These are phyloP conservation scores for Lenzites betulinus DNA, from an alignment of 768 basidiomycete genomes.

Conservation along the genomic window DNA sequence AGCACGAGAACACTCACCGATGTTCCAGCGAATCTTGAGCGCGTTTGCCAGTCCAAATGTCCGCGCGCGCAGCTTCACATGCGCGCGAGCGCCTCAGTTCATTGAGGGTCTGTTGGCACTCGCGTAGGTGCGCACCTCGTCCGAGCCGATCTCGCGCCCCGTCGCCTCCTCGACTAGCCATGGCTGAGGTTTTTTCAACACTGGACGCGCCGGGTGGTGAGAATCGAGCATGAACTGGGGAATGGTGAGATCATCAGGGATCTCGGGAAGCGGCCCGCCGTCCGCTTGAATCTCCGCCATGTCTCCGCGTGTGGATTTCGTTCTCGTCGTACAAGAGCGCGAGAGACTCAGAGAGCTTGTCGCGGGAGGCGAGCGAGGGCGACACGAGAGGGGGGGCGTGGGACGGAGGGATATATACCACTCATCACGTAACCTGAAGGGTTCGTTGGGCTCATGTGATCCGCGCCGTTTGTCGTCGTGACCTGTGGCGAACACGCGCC, in stretches of 20 bases:
- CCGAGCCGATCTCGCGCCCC: conserved; percentile 41
- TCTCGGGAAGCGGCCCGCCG: conserved; percentile 32
- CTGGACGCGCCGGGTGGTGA: conserved; percentile 43
- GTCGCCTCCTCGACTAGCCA: conserved; percentile 56
- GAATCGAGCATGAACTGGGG: conserved; percentile 56
- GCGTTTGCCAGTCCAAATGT: conserved; percentile 52
- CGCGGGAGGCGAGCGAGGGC: no score
- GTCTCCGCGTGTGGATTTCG: background rate
- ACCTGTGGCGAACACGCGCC: no score
- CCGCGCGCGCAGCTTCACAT: conserved; percentile 44
- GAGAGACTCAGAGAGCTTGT: no score
- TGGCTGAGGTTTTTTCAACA: conserved; percentile 35
- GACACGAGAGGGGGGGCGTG: background rate
- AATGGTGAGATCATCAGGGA: conserved; percentile 55
- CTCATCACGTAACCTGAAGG: background rate
- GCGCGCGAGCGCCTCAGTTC: background rate
- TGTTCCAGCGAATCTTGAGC: conserved; percentile 42
- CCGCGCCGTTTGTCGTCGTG: no score
- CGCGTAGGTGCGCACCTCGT: conserved; percentile 39
- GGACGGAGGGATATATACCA: background rate
- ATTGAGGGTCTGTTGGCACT: background rate
- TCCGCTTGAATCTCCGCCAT: conserved; percentile 29
- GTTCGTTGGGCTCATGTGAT: background rate
- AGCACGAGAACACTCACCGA: conserved; percentile 36
- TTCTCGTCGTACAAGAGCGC: background rate